Percentiles rank a stretch among this genome's conserved stretches.
Conservation (phyloP, 164 flowering plant genomes). For the Magnolia sinica region DNA sequence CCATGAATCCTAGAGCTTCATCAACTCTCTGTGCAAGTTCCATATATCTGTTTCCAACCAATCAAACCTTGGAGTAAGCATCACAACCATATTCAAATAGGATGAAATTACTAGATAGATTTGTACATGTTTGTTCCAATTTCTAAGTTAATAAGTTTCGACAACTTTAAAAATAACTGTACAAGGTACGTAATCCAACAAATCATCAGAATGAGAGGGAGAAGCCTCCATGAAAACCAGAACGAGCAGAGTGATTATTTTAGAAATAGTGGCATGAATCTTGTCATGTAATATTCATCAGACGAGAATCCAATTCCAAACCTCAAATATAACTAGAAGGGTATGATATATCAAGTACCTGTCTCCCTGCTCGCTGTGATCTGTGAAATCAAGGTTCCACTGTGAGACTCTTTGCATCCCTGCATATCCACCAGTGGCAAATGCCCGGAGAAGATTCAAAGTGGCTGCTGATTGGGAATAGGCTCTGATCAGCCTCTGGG, state of each 20-base stretch:
- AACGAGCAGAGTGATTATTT: neutral
- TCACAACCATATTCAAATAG: neutral
- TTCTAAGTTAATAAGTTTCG: neutral
- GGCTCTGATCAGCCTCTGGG: conserved; percentile 46
- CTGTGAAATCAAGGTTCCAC: conserved; percentile 49
- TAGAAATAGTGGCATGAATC: neutral
- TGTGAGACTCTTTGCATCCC: conserved; percentile 47
- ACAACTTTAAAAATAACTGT: neutral
- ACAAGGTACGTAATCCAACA: too few relatives aligned
- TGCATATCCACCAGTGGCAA: conserved; percentile 55
- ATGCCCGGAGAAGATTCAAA: conserved; percentile 50
- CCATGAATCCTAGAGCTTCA: conserved; percentile 56
- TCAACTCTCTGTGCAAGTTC: conserved; percentile 60
- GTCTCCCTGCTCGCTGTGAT: conserved; percentile 47
- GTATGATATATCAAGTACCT: conserved; percentile 20
- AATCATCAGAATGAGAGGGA: neutral
- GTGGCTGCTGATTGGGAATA: conserved; percentile 51
- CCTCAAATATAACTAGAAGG: neutral
- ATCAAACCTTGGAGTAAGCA: neutral
- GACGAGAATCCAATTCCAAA: neutral
- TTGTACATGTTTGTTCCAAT: neutral
- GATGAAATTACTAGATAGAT: neutral
- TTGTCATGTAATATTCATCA: too few relatives aligned
- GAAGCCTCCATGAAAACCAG: neutral
- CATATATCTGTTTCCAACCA: conserved; percentile 26